Percentiles rank a stretch among this genome's conserved stretches.
These are phyloP conservation scores for Phaeomoniella chlamydospora DNA, from an alignment of 2,329 filamentous ascomycete species.

Conservation along the genomic window DNA sequence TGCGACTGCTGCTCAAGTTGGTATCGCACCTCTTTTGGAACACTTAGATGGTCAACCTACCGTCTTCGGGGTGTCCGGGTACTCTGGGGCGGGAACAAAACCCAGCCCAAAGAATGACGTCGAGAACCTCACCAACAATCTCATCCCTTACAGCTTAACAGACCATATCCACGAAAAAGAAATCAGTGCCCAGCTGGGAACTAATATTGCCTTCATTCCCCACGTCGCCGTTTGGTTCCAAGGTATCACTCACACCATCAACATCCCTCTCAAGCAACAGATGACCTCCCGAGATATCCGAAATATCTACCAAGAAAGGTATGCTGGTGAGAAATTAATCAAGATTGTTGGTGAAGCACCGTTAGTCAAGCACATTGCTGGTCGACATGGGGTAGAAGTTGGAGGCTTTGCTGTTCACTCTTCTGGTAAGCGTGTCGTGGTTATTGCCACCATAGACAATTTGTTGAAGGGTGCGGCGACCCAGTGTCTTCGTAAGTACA, in stretches of 20 bases:
- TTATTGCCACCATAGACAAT: conserved; percentile 90
- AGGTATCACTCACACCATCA: conserved; percentile 85
- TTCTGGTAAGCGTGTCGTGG: conserved; percentile 78
- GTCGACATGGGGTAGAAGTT: conserved; percentile 82
- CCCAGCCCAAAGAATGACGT: conserved; percentile 89
- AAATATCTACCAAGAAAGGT: conserved; percentile 89
- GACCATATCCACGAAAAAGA: conserved; percentile 93
- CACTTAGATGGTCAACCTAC: conserved; percentile 67
- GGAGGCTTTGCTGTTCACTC: conserved; percentile 90
- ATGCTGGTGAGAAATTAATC: conserved; percentile 88
- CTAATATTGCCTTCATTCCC: conserved; percentile 69
- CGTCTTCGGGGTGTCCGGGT: conserved; percentile 83
- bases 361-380: conserved; percentile 67
- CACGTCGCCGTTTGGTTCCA: conserved; percentile 97
- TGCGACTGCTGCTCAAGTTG: conserved; percentile 81
- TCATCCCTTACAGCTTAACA: conserved; percentile 81
- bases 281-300: conserved; percentile 89
- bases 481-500: conserved; percentile 69
- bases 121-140: conserved; percentile 65
- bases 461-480: conserved; percentile 85
- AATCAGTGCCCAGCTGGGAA: conserved; percentile 65
- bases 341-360: conserved; percentile 84
- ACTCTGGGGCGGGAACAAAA: conserved; percentile 90
- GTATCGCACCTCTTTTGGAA: conserved; percentile 67
- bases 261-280: conserved; percentile 67